Evolutionary conservation across 2,329 filamentous ascomycete species (phyloP), one percentile per base, ranked within the genome.

Genomic region (Fusarium kyushuense): DNA sequence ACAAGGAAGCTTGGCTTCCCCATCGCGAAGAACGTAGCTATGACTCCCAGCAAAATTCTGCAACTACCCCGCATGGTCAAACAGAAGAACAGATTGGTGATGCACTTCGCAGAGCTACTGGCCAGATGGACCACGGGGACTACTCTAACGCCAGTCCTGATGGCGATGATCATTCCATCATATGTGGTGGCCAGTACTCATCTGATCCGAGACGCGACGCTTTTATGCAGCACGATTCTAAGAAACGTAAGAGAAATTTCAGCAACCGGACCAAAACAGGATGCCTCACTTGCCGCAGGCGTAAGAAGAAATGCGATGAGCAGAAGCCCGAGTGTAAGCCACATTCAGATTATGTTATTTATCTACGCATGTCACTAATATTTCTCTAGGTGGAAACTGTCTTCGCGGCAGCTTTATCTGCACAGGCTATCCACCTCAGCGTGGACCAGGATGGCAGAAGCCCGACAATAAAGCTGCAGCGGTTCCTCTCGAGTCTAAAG

Each of bases 301-400:
- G 95, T 61, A 98, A 98, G 86, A 98, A 98, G 88, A 98, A 98
- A 81, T 98, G 96, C 76, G 95, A 98, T 76, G 96, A 98, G 82
- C 87, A 87, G 54, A 96, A 97, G 78, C 96, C 96, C 27, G 89
- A 93, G 79, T 98, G 96, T 96, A 84, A 84, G 92, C 84, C 16
- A 12, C 55, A 23, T 30, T 11, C 16, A 25, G n/a, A 25, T n/a
- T 19, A 47, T 32, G 19, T 38, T 19, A 33, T 47, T 33, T 40
- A 16, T 30, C 46, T 25, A 45, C 40, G 13, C 30, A 32, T 27
- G 35, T 40, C 47, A 51, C 66, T 72, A 54, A 68, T 38, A 52
- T 32, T 38, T 61, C 64, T 29, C 30, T 67, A 95, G 92, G 92
- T 81, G 92, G 90, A 76, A 98, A 99, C 75, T 99, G 96, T 80